A percentile compares a stretch with the other conserved stretches of the same genome.
phyloP scores from a whole-genome alignment of 306 rosid genomes.

The Luffa aegyptiaca region DNA sequence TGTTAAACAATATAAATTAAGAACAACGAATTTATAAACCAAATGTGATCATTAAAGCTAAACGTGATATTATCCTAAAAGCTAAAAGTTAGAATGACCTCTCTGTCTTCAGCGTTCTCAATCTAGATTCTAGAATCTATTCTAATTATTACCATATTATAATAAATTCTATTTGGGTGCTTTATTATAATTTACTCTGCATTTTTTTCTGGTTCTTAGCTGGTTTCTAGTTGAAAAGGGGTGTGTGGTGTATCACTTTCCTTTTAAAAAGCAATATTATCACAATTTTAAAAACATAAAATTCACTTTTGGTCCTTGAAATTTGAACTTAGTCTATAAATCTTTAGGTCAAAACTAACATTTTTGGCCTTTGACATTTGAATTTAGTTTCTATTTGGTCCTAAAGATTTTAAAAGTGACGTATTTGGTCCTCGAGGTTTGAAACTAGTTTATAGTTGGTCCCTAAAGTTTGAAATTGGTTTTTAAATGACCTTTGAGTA shows the following conservation, averaged over 20 bases:
- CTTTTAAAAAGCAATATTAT: too few species aligned
- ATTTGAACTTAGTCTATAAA: too few species aligned
- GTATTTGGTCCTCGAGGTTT: too few species aligned
- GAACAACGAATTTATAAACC: background rate
- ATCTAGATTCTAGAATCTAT: background rate
- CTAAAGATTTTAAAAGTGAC: too few species aligned
- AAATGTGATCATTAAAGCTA: background rate
- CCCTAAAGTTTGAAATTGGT: too few species aligned
- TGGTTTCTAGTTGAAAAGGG: background rate
- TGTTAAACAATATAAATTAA: background rate
- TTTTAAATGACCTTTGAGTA: too few species aligned
- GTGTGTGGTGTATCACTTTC: background rate
- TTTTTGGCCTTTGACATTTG: too few species aligned
- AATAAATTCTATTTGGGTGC: background rate
- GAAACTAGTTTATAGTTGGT: too few species aligned
- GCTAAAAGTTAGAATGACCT: background rate
- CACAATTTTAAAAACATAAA: too few species aligned
- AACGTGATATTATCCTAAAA: background rate
- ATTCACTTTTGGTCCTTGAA: too few species aligned
- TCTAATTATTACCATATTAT: background rate
- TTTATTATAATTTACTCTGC: background rate
- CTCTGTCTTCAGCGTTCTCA: background rate
- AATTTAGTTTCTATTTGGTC: too few species aligned
- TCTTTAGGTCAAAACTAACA: too few species aligned
- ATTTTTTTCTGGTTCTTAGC: background rate